Evolutionary conservation across 768 basidiomycete species (phyloP), one percentile per base, ranked within the genome.

Genomic region (Phlegmacium glaucopus): DNA sequence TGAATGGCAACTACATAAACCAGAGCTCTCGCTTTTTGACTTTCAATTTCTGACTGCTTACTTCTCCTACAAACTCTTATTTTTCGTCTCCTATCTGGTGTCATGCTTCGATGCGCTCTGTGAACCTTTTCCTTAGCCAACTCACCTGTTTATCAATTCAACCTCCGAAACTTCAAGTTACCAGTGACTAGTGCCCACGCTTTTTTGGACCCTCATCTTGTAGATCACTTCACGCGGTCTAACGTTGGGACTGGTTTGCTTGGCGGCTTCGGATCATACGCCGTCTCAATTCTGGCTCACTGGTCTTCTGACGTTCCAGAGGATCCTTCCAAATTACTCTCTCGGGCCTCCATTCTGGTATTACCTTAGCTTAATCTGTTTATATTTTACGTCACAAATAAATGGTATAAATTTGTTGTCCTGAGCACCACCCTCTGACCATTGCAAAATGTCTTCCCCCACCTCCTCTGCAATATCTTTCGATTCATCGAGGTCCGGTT

Each of bases 1-100:
- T 67, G 54, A 67, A 66, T 59, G 30, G 29, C 41, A 22, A 39
- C 52, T 65, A 64, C 56, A 66, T 65, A 66, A 59, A 63, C 56
- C 44, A 37, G 25, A 25, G 10, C 35, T 22, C 6, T 34, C 13
- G 32, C 55, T 52, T 49, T 44, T 38, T 51, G 38, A 49, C 41
- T 45, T 37, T 26, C 26, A 44, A 37, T 47, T 54, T 29, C 39
- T 30, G 39, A 49, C 37, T 39, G 27, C 46, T 28, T 48, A 22
- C 22, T 22, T 22, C 22, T 22, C 22, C 22, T 22, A 5, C 22
- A 22, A n/a, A 22, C 22, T 13, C 12, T 25, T 41, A 12, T 7
- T 37, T 9, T 41, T 15, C 27, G 16, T 22, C 22, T 22, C 22
- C 22, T 22, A 22, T 5, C 22, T 22, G 22, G 2, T 22, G 3